Evolutionary conservation across 306 rosid species (phyloP), one percentile per base, ranked within the genome.

Genomic region (Ochetophila trinervis): DNA sequence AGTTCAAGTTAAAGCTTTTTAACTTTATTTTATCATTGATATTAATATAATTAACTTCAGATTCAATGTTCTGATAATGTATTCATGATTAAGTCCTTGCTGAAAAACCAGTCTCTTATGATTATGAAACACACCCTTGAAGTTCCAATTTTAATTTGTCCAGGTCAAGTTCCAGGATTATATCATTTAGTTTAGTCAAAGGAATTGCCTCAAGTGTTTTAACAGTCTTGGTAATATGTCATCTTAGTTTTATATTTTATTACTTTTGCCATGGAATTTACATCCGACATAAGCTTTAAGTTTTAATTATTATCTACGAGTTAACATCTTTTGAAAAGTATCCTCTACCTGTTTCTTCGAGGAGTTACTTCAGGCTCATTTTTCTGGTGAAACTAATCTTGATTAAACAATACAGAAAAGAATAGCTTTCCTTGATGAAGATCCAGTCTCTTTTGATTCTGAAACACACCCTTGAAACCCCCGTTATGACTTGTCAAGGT

Each of bases 221-320:
- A 72, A 42, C 20, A 2, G 32, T 54, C 53, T 36, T 19, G 50
- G 42, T 48, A 15, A 49, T 53, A 36, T 27, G 22, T 27, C 13
- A 21, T 60, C 44, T 24, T 59, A 32, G 60, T 59, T 48, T 59
- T 54, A 21, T 19, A 5, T 4, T 23, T 23, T 53, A 49, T 23
- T 30, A 56, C 48, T 23, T 40, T 32, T 64, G 47, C 49, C 24
- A 21, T 5, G 18, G 51, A 65, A 67, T 9, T 63, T 74, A 14
- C 24, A 30, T 66, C 50, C 24, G 44, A 17, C 19, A 65, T 58
- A n/a, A 16, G 37, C 62, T 69, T 21, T 78, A 60, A 69, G 34
- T 21, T 71, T 69, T 16, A 30, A 40, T 62, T 61, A 34, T 66
- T 58, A 54, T 76, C 59, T 67, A 76, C 59, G n/a, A n/a, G n/a